A percentile compares a stretch with the other conserved stretches of the same genome.
phyloP scores from a whole-genome alignment of 179 eudicot genomes.

The Beta corolliflora region DNA sequence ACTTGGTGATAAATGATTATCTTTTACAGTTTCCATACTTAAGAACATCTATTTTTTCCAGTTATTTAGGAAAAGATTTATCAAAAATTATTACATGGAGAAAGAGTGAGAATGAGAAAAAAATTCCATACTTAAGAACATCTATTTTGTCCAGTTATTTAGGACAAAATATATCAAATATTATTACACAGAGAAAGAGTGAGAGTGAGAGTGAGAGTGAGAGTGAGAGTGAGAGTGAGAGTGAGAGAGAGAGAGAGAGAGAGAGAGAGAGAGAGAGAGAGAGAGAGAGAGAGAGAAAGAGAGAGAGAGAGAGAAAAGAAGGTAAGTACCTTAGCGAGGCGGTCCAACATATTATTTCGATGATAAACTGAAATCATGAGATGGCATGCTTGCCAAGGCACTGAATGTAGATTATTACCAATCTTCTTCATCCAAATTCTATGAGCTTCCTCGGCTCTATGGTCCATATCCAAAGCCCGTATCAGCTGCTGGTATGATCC shows the following conservation, averaged over 20 bases:
- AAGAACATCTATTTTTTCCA: neutral
- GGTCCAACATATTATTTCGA: slow-evolving; percentile 73
- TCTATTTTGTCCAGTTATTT: neutral
- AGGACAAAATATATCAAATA: neutral
- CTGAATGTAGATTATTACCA: slow-evolving; percentile 72
- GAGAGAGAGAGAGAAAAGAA: too few relatives aligned
- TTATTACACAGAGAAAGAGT: neutral
- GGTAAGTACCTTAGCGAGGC: slow-evolving; percentile 51
- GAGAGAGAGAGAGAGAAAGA: too few relatives aligned
- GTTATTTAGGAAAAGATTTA: neutral
- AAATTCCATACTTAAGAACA: neutral
- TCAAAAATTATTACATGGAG: neutral
- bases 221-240: too few relatives aligned
- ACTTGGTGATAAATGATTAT: neutral
- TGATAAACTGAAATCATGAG: slow-evolving; percentile 80
- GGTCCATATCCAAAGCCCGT: slow-evolving; percentile 84
- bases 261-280: too few relatives aligned
- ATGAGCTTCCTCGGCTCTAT: slow-evolving; percentile 78
- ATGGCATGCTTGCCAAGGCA: slow-evolving; percentile 73
- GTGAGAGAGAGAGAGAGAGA: too few relatives aligned
- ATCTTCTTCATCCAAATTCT: slow-evolving; percentile 79
- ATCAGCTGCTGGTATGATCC: slow-evolving; percentile 83
- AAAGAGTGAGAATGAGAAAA: neutral
- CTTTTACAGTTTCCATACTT: neutral
- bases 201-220: too few relatives aligned